Evolutionary conservation across 805 yeast genomes (phyloP).

Genomic region (Teunomyces lycoperdinae): DNA sequence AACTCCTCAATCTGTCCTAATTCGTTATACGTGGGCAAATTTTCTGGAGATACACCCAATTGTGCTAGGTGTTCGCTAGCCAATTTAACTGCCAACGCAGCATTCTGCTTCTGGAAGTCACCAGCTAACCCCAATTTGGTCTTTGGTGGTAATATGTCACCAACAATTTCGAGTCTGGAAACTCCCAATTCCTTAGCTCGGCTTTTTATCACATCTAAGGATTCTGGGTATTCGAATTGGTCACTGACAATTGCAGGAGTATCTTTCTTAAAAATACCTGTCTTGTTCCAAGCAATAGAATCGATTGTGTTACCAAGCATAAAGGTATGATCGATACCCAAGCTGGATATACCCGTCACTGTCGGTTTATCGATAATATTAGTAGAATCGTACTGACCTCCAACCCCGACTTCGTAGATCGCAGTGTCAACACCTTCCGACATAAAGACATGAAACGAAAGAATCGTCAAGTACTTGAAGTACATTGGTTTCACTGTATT

Average conservation of each 20-base stretch:
- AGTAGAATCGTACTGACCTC: conserved; percentile 97
- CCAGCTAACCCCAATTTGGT: conserved; percentile 74
- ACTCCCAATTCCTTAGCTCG: conserved; percentile 66
- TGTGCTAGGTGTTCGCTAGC: conserved; percentile 57
- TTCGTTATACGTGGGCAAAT: conserved; percentile 20
- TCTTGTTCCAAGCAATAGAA: conserved; percentile 94
- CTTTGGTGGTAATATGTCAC: conserved; percentile 33
- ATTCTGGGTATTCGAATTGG: conserved; percentile 50
- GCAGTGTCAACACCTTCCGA: conserved; percentile 91
- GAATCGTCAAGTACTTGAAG: conserved; percentile 82
- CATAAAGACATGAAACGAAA: conserved; percentile 88
- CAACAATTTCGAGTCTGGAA: conserved; percentile 49
- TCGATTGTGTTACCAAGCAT: conserved; percentile 85
- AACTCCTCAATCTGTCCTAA: conserved; percentile 23
- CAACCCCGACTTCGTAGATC: conserved; percentile 96
- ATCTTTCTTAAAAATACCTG: conserved; percentile 79
- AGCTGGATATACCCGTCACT: conserved; percentile 77
- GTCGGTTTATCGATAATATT: conserved; percentile 78
- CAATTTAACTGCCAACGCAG: conserved; percentile 78
- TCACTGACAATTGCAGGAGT: conserved; percentile 65
- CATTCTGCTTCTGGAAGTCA: conserved; percentile 79
- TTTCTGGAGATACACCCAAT: conserved; percentile 38
- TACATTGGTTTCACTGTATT: conserved; percentile 82
- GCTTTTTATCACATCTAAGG: conserved; percentile 52
- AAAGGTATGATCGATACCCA: conserved; percentile 90